These are phyloP conservation scores for Cladorrhinum sp. DNA, from an alignment of 2,329 filamentous ascomycete species.

Conservation along the genomic window DNA sequence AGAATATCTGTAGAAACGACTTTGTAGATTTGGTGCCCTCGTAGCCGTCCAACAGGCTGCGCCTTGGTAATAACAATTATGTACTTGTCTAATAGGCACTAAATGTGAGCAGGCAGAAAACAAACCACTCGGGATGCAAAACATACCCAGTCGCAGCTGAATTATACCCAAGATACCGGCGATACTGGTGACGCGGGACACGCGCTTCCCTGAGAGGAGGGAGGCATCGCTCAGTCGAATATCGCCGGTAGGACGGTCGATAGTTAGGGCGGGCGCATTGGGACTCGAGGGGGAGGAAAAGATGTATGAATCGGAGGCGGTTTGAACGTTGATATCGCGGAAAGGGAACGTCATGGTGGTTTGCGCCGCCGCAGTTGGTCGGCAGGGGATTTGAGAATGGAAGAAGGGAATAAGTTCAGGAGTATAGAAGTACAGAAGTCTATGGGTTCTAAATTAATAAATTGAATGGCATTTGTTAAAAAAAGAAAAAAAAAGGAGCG, in stretches of 20 bases:
- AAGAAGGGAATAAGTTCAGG: not conserved
- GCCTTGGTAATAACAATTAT: constrained; percentile 95
- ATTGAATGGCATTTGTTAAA: not conserved
- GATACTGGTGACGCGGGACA: constrained; percentile 77
- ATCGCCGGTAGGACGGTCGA: constrained; percentile 91
- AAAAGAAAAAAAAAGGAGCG: not conserved
- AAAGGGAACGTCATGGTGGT: constrained; percentile 60
- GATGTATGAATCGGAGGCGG: constrained; percentile 86
- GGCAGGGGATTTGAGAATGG: not conserved
- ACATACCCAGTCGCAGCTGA: constrained; percentile 83
- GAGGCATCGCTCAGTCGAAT: constrained; percentile 79
- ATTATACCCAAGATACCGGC: constrained; percentile 93
- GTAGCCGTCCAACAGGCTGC: constrained; percentile 82
- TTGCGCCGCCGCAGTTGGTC: constrained; percentile 3
- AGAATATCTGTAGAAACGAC: constrained; percentile 88
- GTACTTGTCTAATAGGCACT: too few relatives aligned
- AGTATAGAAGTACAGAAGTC: not conserved
- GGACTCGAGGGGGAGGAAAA: constrained; percentile 95
- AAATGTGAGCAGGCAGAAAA: too few relatives aligned
- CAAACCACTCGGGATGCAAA: too few relatives aligned
- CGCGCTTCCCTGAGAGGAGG: constrained; percentile 69
- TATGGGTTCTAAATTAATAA: not conserved
- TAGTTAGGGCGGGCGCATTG: constrained; percentile 78
- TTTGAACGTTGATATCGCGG: constrained; percentile 95
- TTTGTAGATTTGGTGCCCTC: constrained; percentile 96